A percentile compares a stretch with the other conserved stretches of the same genome.
Evolutionary conservation across 2,329 filamentous ascomycete species (phyloP).

Genomic region (Aaosphaeria pasadenensis): DNA sequence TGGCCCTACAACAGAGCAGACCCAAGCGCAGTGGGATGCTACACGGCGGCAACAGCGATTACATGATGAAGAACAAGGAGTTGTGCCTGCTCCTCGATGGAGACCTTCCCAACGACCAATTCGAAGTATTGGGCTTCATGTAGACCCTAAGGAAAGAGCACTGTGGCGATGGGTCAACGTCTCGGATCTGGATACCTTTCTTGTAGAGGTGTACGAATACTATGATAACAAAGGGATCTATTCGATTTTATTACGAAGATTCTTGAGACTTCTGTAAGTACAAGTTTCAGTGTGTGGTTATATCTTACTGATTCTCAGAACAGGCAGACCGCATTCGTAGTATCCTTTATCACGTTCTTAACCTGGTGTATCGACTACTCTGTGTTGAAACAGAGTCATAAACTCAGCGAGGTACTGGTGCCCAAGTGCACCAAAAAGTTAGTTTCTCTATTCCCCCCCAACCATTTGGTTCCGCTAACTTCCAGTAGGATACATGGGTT

Average conservation of each 20-base stretch:
- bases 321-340: constrained; percentile 78
- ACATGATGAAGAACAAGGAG: constrained; percentile 28
- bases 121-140: constrained; percentile 16
- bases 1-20: constrained; percentile 42
- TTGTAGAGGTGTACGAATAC: constrained; percentile 82
- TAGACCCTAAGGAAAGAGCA: constrained; percentile 70
- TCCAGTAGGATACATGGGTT: constrained; percentile 63
- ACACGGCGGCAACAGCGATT: constrained; percentile 46
- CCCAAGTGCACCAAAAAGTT: constrained; percentile 65
- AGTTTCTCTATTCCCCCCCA: constrained; percentile 4
- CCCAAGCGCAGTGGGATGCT: constrained; percentile 51
- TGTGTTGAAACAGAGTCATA: constrained; percentile 65
- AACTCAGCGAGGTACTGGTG: constrained; percentile 60
- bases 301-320: neutral
- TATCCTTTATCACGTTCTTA: constrained; percentile 78
- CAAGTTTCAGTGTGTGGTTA: too few relatives aligned
- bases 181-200: constrained; percentile 82
- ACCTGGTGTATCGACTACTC: constrained; percentile 82
- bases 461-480: neutral
- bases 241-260: constrained; percentile 73
- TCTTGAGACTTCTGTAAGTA: constrained; percentile 69
- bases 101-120: constrained; percentile 17
- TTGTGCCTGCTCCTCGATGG: constrained; percentile 18
- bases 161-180: constrained; percentile 94
- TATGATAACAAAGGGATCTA: constrained; percentile 79